A percentile compares a stretch with the other conserved stretches of the same genome.
These are phyloP conservation scores for Lonicera japonica DNA, from an alignment of 129 eudicot genomes.

Conservation along the genomic window DNA sequence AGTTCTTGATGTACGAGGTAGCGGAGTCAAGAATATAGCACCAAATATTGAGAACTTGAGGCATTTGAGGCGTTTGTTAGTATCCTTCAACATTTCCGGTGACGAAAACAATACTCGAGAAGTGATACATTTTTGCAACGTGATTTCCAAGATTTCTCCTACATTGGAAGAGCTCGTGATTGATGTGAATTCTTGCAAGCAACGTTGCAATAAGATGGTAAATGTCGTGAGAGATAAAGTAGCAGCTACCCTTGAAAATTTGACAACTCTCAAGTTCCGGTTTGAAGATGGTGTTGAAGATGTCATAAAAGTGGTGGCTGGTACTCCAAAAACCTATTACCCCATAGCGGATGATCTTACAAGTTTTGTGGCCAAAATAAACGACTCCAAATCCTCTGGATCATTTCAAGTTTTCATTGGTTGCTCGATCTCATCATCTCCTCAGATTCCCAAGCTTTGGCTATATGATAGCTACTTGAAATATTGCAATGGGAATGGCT, in stretches of 20 bases:
- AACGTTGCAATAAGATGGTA: background rate
- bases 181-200: conserved; percentile 7
- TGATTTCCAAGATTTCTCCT: conserved; percentile 14
- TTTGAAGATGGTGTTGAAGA: background rate
- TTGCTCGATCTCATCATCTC: conserved; percentile 11
- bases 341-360: conserved; percentile 3
- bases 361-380: conserved; percentile 4
- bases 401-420: conserved; percentile 17
- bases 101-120: background rate
- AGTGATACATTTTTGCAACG: background rate
- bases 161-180: conserved; percentile 19
- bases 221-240: background rate
- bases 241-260: background rate
- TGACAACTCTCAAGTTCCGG: conserved; percentile 16
- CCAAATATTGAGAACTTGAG: conserved; percentile 12
- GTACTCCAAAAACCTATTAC: background rate
- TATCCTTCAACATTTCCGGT: conserved; percentile 4
- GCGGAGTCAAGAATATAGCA: conserved; percentile 15
- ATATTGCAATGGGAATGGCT: conserved; percentile 9
- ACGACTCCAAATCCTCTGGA: background rate
- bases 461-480: conserved; percentile 8
- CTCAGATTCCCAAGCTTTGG: conserved; percentile 11
- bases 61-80: conserved; percentile 14
- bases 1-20: conserved; percentile 29
- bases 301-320: conserved; percentile 9